Evolutionary conservation across 768 basidiomycete species (phyloP).

Genomic region (Russula olivacea): DNA sequence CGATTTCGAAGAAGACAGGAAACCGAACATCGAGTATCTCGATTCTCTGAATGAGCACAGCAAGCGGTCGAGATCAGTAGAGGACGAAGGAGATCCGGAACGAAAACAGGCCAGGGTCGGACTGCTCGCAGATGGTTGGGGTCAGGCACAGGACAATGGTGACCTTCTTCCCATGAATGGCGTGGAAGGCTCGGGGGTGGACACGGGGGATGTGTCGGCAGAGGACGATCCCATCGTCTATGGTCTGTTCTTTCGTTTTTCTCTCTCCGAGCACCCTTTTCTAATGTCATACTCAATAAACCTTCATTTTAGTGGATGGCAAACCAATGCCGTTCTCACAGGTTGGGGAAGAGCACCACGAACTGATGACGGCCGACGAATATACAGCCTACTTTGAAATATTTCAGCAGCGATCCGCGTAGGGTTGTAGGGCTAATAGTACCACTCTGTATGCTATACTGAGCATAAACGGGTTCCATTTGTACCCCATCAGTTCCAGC

Average conservation of each 20-base stretch:
- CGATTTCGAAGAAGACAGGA: conserved; percentile 63
- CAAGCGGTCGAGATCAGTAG: conserved; percentile 65
- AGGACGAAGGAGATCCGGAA: conserved; percentile 32
- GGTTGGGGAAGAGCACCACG: conserved; percentile 89
- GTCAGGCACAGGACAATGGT: conserved; percentile 28
- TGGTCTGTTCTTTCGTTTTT: conserved; percentile 40
- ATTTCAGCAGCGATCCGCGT: conserved; percentile 41
- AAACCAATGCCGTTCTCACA: conserved; percentile 64
- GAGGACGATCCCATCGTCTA: conserved; percentile 60
- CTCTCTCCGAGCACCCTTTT: neutral
- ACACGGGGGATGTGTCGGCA: neutral
- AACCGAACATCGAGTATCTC: conserved; percentile 58
- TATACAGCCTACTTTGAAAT: conserved; percentile 78
- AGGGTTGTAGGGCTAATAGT: neutral
- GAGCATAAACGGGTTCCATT: neutral
- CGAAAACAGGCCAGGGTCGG: conserved; percentile 23
- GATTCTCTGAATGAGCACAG: conserved; percentile 67
- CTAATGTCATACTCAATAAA: conserved; percentile 3
- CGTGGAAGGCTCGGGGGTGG: conserved; percentile 7
- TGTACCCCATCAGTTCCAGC: neutral
- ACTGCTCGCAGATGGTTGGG: neutral
- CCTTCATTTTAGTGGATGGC: conserved; percentile 59
- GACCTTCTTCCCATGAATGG: conserved; percentile 23
- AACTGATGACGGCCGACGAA: conserved; percentile 89
- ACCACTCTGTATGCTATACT: conserved; percentile 4